phyloP scores from a whole-genome alignment of 2,329 filamentous ascomycete genomes.

The Geosmithia flava region DNA sequence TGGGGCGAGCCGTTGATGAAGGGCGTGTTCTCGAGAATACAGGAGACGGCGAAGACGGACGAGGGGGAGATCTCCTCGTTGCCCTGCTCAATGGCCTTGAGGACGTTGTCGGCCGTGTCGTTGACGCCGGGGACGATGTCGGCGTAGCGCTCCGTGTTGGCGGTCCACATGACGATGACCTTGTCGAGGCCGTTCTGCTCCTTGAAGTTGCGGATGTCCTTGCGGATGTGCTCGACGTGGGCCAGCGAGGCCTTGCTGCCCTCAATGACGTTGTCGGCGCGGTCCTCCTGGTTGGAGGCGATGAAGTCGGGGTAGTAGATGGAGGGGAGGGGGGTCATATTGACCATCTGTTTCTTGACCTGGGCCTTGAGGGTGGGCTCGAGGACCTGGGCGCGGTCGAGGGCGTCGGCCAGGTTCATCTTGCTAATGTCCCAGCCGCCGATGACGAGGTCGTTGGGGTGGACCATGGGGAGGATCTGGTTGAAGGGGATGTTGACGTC shows the following conservation, averaged over 20 bases:
- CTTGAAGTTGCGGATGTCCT: constrained; percentile 95
- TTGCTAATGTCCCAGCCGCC: constrained; percentile 96
- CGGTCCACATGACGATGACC: constrained; percentile 96
- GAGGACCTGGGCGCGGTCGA: constrained; percentile 91
- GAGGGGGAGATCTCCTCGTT: constrained; percentile 91
- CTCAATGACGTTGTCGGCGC: constrained; percentile 80
- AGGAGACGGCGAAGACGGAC: constrained; percentile 90
- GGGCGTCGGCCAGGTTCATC: constrained; percentile 78
- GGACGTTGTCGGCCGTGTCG: constrained; percentile 88
- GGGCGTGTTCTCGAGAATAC: constrained; percentile 75
- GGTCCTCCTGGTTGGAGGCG: constrained; percentile 92
- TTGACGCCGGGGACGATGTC: constrained; percentile 83
- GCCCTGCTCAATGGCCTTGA: constrained; percentile 74
- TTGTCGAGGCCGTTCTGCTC: constrained; percentile 74
- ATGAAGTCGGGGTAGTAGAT: constrained; percentile 99
- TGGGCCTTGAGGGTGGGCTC: constrained; percentile 87
- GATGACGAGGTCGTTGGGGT: constrained; percentile 89
- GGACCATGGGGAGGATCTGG: constrained; percentile 87
- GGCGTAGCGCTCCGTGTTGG: constrained; percentile 95
- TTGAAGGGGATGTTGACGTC: constrained; percentile 97
- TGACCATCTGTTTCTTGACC: constrained; percentile 86
- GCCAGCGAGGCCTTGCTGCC: constrained; percentile 75
- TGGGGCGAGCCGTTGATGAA: constrained; percentile 99
- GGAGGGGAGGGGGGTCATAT: constrained; percentile 79
- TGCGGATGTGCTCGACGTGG: constrained; percentile 85